Conservation (phyloP, 352 stramenopile species). For the Globisporangium irregulare region DNA sequence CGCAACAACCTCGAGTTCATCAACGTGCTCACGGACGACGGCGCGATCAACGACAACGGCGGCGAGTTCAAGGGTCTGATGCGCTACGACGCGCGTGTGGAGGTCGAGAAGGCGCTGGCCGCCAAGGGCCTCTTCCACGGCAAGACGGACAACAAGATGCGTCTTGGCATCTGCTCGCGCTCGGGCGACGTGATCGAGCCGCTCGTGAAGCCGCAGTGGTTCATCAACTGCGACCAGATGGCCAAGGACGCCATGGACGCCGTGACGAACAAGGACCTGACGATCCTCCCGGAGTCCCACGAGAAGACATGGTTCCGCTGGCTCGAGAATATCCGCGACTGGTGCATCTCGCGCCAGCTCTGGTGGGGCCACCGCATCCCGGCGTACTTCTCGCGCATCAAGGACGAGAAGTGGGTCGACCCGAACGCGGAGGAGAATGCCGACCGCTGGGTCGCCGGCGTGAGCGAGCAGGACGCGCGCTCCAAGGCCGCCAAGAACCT, state of each 20-base stretch:
- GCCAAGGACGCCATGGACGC: constrained; percentile 79
- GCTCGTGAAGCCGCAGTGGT: constrained; percentile 99
- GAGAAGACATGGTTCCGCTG: constrained; percentile 98
- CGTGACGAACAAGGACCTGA: constrained; percentile 81
- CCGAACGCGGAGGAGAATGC: constrained; percentile 60
- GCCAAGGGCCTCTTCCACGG: constrained; percentile 94
- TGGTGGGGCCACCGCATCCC: constrained; percentile 99
- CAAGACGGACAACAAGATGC: constrained; percentile 99
- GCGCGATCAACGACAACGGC: constrained; percentile 95
- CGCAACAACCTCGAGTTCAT: constrained; percentile 97
- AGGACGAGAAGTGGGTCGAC: constrained; percentile 72
- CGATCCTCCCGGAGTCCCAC: constrained; percentile 76
- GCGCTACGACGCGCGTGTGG: constrained; percentile 88
- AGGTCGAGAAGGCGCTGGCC: constrained; percentile 90
- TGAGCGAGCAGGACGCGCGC: constrained; percentile 85
- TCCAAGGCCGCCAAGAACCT: constrained; percentile 81
- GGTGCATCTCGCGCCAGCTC: constrained; percentile 99
- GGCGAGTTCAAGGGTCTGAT: constrained; percentile 84
- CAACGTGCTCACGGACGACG: constrained; percentile 96
- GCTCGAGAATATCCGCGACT: constrained; percentile 99
- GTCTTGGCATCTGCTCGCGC: constrained; percentile 96
- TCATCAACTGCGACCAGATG: constrained; percentile 54
- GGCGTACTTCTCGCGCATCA: constrained; percentile 95
- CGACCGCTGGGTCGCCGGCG: constrained; percentile 72
- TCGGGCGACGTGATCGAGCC: constrained; percentile 99